Evolutionary conservation across 2,329 filamentous ascomycete species (phyloP).

Genomic region (Gremmenia infestans): DNA sequence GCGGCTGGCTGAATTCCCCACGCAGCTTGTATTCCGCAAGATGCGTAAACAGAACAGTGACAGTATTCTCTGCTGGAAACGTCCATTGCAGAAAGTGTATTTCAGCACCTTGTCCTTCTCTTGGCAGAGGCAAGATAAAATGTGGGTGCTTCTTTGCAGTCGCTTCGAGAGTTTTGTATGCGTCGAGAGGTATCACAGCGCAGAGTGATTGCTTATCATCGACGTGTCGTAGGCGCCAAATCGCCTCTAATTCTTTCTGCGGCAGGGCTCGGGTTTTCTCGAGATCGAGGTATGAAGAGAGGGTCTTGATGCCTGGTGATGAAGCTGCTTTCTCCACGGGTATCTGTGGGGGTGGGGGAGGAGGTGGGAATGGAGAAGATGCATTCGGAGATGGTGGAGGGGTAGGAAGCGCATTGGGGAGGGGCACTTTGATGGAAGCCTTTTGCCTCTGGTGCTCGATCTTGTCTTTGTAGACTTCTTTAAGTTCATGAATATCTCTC

Average conservation of each 20-base stretch:
- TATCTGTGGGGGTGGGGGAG: conserved; percentile 29
- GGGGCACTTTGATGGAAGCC: conserved; percentile 49
- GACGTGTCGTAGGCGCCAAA: conserved; percentile 89
- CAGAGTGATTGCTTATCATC: conserved; percentile 70
- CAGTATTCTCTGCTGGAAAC: conserved; percentile 67
- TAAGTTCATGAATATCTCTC: conserved; percentile 68
- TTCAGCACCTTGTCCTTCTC: conserved; percentile 65
- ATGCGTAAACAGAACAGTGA: conserved; percentile 86
- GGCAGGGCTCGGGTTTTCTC: conserved; percentile 70
- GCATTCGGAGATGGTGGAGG: conserved; percentile 32
- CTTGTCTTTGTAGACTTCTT: conserved; percentile 78
- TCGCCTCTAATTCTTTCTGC: conserved; percentile 72
- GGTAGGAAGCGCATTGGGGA: conserved; percentile 29
- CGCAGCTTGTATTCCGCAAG: conserved; percentile 88
- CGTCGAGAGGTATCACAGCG: conserved; percentile 68
- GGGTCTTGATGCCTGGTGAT: conserved; percentile 44
- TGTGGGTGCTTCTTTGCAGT: conserved; percentile 73
- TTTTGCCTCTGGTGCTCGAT: conserved; percentile 68
- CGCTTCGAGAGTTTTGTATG: conserved; percentile 67
- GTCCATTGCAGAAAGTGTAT: conserved; percentile 97
- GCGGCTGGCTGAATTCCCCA: conserved; percentile 83
- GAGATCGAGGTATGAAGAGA: conserved; percentile 70
- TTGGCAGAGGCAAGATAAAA: conserved; percentile 86
- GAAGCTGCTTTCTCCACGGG: conserved; percentile 30
- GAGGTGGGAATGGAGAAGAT: conserved; percentile 30